These are phyloP conservation scores for Digitaria exilis DNA, from an alignment of 202 grass and related monocot species.

Conservation along the genomic window DNA sequence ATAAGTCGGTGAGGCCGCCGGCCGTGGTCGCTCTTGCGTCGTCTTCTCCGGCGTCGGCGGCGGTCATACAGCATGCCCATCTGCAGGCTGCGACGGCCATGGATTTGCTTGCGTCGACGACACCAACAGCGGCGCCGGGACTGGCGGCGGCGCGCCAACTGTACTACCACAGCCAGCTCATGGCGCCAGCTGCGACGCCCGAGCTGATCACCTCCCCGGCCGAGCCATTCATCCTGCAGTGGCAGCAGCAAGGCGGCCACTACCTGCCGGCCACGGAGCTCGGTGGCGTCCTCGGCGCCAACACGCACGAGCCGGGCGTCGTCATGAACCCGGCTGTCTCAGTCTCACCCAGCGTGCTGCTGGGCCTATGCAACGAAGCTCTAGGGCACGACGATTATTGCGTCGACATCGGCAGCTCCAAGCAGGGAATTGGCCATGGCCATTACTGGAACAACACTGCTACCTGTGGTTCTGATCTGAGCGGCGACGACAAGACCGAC, in stretches of 20 bases:
- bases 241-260: conserved; percentile 36
- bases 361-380: conserved; percentile 46
- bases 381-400: conserved; percentile 33
- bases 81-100: conserved; percentile 6
- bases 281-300: conserved; percentile 42
- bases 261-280: conserved; percentile 63
- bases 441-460: background rate
- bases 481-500: conserved; percentile 32
- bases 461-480: background rate
- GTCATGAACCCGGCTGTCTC: background rate
- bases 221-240: conserved; percentile 36
- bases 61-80: background rate
- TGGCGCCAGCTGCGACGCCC: background rate
- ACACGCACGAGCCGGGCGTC: conserved; percentile 12
- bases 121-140: background rate
- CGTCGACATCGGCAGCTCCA: conserved; percentile 40
- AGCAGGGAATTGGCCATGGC: conserved; percentile 22
- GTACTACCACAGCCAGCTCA: conserved; percentile 30
- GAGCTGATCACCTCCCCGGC: conserved; percentile 10
- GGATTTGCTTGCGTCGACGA: background rate
- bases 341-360: background rate
- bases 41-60: background rate
- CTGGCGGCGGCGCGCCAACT: conserved; percentile 26
- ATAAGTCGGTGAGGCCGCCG: conserved; percentile 24
- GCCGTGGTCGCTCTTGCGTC: background rate